phyloP scores from a whole-genome alignment of 768 basidiomycete species.

The Tubosaeta sp. region DNA sequence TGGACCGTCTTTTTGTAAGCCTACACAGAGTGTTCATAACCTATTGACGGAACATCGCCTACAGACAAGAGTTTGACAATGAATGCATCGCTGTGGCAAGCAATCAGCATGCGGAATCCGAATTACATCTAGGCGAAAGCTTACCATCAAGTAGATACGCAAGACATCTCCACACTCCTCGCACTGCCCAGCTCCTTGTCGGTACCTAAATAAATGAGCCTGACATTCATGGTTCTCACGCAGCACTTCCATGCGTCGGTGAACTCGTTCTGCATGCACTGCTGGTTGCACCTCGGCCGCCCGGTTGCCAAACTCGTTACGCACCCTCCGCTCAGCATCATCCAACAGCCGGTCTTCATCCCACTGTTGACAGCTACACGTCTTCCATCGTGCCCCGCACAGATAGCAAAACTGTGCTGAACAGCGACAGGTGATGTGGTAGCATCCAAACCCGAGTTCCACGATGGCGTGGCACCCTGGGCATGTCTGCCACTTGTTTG shows the following conservation, averaged over 20 bases:
- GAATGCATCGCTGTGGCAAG: constrained; percentile 17
- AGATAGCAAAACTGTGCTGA: constrained; percentile 58
- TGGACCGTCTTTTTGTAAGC: no score
- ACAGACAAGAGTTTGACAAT: constrained; percentile 23
- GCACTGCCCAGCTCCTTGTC: constrained; percentile 41
- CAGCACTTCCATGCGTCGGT: constrained; percentile 32
- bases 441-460: constrained; percentile 55
- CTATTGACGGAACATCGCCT: constrained; percentile 27
- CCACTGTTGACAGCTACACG: constrained; percentile 59
- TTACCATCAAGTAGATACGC: constrained; percentile 44
- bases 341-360: constrained; percentile 44
- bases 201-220: constrained; percentile 41
- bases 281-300: constrained; percentile 13
- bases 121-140: constrained; percentile 7
- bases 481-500: constrained; percentile 58
- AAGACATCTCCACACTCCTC: constrained; percentile 42
- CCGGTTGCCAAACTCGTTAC: constrained; percentile 20
- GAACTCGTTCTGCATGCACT: constrained; percentile 17
- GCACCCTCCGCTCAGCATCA: constrained; percentile 23
- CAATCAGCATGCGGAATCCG: background rate
- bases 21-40: constrained; percentile 8
- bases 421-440: constrained; percentile 58
- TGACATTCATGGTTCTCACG: constrained; percentile 54
- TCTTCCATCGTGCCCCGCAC: constrained; percentile 61
- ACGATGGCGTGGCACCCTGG: constrained; percentile 54